Evolutionary conservation across 2,329 filamentous ascomycete genomes (phyloP).

Genomic region (Diaporthe eres): DNA sequence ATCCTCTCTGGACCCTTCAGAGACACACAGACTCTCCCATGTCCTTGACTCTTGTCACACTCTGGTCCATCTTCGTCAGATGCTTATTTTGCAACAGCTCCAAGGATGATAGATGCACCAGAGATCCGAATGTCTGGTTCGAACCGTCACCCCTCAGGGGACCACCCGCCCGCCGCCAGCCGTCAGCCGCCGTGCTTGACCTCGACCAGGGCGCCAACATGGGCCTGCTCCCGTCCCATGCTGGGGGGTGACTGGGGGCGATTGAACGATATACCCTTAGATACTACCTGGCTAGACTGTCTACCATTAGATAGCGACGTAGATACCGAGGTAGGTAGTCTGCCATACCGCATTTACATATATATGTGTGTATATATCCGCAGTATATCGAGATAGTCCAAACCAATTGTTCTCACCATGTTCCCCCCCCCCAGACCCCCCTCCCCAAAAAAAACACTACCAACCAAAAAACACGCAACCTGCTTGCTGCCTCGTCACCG

Average conservation of each 20-base stretch:
- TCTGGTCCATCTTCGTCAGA: slow-evolving; percentile 30
- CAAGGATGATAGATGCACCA: slow-evolving; percentile 39
- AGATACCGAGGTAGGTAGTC: neutral
- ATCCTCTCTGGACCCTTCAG: slow-evolving; percentile 16
- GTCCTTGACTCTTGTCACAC: slow-evolving; percentile 29
- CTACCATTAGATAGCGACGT: neutral
- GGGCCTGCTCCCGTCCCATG: slow-evolving; percentile 34
- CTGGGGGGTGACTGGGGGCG: neutral
- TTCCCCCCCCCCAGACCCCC: no score
- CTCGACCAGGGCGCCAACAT: slow-evolving; percentile 36
- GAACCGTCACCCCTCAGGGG: slow-evolving; percentile 11
- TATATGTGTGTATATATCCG: neutral
- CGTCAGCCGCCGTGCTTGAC: slow-evolving; percentile 31
- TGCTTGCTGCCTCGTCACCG: no score
- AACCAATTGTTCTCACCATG: neutral
- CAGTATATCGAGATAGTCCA: neutral
- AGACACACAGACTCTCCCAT: slow-evolving; percentile 16
- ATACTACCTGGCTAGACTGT: neutral
- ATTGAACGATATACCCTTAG: neutral
- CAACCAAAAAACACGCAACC: no score
- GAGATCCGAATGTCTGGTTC: slow-evolving; percentile 42
- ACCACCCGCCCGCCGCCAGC: slow-evolving; percentile 24
- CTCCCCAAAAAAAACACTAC: no score
- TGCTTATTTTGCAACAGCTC: slow-evolving; percentile 32
- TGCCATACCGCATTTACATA: neutral